Base-by-base conservation (phyloP, 306 rosid genomes). In the Pterocarpus macrocarpus region DNA sequence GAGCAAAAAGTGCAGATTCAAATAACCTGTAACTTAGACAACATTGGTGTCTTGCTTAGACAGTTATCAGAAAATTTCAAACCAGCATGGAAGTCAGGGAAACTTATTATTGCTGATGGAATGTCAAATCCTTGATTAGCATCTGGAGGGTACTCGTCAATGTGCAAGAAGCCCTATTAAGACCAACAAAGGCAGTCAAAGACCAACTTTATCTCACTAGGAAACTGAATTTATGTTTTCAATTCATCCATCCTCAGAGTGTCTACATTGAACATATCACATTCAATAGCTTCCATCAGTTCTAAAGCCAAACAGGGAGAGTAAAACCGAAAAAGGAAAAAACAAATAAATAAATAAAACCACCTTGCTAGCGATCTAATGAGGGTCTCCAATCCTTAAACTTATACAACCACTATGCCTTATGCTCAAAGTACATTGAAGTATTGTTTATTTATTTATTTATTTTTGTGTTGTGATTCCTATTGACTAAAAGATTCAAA, bases 91-190 rank as follows among this genome's bases (percentile, higher is more conserved):
- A 91, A 90, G 71, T 90, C 84, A 9, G 99, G 92, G 81, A 93
- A 95, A 89, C 91, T 91, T 85, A 93, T 92, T 75, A 95, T 69
- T 43, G 99, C 96, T 9, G 99, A 93, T 65, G 99, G 99, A 85
- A 95, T 93, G 81, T 95, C 99, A 65, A 91, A 93, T 75, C 99
- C 99, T 81, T 93, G 98, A 84, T 93, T 92, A 66, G 99, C 98
- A 84, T 91, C 99, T 28, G 98, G 96, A 57, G 97, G 99, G 76
- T 95, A 95, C 77, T 95, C 97, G 85, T 93, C 98, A 71, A 95
- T 93, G 86, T 95, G 98, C 90, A 91, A 88, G 83, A 95, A 93
- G 49, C 99, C 99, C 98, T 95, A 67, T 57, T 69, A 16, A 74
- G 49, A 80, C 65, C 76, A 63, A 44, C 50, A 77, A 73, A 78